A percentile compares a stretch with the other conserved stretches of the same genome.
These are phyloP conservation scores for Cladosporium phlei DNA, from an alignment of 2,329 filamentous ascomycete species.

Conservation along the genomic window DNA sequence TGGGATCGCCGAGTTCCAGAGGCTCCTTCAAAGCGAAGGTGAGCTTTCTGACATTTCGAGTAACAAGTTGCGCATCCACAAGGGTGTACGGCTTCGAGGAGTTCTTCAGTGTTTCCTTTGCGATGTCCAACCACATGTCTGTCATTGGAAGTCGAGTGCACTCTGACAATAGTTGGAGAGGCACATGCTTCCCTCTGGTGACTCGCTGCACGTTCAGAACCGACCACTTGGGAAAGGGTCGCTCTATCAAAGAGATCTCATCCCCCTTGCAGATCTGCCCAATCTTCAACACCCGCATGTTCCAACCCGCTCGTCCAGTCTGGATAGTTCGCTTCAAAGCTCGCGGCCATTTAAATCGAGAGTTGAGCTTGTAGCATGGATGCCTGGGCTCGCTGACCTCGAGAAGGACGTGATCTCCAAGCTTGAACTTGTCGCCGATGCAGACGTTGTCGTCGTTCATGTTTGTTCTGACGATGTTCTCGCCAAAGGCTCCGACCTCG, in stretches of 20 bases:
- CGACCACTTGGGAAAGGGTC: conserved; percentile 57
- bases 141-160: conserved; percentile 31
- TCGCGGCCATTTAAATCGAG: conserved; percentile 45
- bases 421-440: conserved; percentile 54
- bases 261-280: conserved; percentile 55
- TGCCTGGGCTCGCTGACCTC: conserved; percentile 57
- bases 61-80: not conserved
- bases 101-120: not conserved
- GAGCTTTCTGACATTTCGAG: not conserved
- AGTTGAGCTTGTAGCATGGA: conserved; percentile 63
- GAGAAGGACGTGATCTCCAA: conserved; percentile 46
- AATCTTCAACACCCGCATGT: conserved; percentile 15
- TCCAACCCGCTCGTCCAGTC: conserved; percentile 17
- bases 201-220: conserved; percentile 54
- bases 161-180: conserved; percentile 44
- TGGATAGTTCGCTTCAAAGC: conserved; percentile 14
- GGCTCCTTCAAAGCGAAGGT: not conserved
- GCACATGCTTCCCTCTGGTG: conserved; percentile 49
- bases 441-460: conserved; percentile 62
- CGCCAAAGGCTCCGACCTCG: conserved; percentile 54
- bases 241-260: conserved; percentile 51
- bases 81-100: not conserved
- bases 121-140: not conserved
- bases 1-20: conserved; percentile 22
- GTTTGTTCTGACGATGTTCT: conserved; percentile 53